These are phyloP conservation scores for Discostella stelligera DNA, from an alignment of 352 stramenopile genomes.

Conservation along the genomic window DNA sequence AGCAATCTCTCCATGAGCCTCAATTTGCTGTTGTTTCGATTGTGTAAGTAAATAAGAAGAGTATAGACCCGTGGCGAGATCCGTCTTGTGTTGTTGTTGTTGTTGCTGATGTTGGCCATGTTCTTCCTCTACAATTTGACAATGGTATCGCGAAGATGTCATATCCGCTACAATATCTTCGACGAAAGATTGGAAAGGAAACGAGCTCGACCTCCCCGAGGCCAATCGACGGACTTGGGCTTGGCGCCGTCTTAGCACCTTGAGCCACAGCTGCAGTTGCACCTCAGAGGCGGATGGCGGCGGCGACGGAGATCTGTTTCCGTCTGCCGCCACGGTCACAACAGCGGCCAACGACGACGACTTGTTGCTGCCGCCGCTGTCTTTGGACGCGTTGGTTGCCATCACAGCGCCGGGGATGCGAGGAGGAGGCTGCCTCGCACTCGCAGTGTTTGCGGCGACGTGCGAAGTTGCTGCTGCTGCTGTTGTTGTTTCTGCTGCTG, in stretches of 20 bases:
- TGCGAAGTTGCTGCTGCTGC: neutral
- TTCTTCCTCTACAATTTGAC: constrained; percentile 6
- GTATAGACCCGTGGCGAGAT: constrained; percentile 23
- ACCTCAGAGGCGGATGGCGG: constrained; percentile 12
- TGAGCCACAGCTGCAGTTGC: constrained; percentile 28
- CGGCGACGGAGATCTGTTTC: neutral
- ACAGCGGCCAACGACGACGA: constrained; percentile 10
- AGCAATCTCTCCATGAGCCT: neutral
- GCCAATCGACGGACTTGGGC: constrained; percentile 20
- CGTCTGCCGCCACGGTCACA: neutral
- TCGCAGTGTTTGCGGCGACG: neutral
- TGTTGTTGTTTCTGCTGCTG: neutral
- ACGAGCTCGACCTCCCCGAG: neutral
- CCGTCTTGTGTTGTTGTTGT: neutral
- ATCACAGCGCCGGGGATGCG: neutral
- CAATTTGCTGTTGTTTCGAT: neutral
- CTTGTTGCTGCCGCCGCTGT: neutral
- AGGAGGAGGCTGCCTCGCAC: neutral
- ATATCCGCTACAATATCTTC: constrained; percentile 7
- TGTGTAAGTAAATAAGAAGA: constrained; percentile 15
- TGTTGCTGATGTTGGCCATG: constrained; percentile 5
- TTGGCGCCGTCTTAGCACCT: constrained; percentile 1
- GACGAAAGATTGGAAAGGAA: neutral
- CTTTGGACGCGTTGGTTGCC: neutral
- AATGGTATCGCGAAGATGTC: neutral